A percentile compares a stretch with the other conserved stretches of the same genome.
Evolutionary conservation across 345 rosid genomes (phyloP).

Genomic region (Eucalyptus pauciflora): DNA sequence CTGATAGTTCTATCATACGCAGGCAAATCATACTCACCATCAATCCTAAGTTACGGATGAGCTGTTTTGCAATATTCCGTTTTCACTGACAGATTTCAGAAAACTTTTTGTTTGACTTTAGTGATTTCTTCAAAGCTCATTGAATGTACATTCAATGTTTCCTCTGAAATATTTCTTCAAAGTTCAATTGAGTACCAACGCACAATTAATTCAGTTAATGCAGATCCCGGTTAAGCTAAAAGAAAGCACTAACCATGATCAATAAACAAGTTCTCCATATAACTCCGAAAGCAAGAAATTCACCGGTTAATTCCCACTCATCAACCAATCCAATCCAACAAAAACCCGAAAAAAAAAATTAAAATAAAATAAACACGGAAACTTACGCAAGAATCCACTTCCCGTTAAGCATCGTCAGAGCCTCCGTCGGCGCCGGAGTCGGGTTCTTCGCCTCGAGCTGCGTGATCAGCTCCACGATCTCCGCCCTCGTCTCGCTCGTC

Average conservation of each 20-base stretch:
- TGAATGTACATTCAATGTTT: background rate
- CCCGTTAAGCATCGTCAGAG: slow-evolving; percentile 68
- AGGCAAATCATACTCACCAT: background rate
- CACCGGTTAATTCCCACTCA: background rate
- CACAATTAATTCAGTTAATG: background rate
- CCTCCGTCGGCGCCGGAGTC: slow-evolving; percentile 74
- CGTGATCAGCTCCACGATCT: slow-evolving; percentile 79
- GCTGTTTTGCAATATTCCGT: background rate
- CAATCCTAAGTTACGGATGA: background rate
- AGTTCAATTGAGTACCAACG: background rate
- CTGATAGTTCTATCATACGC: background rate
- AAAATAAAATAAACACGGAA: background rate
- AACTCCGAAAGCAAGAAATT: background rate
- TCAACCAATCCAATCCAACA: background rate
- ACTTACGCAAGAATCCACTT: slow-evolving; percentile 94
- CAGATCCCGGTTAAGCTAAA: background rate
- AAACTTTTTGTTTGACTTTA: background rate
- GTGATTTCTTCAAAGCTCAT: background rate
- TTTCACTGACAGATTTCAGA: background rate
- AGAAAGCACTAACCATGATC: background rate
- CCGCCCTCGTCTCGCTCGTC: slow-evolving; percentile 78
- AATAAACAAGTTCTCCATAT: background rate
- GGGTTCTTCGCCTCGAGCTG: slow-evolving; percentile 88
- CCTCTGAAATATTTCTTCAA: background rate
- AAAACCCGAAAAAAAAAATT: background rate